Percentiles rank a stretch among this genome's conserved stretches.
These are phyloP conservation scores for Desmodesmus armatus DNA, from an alignment of 139 green algal genomes.

Conservation along the genomic window DNA sequence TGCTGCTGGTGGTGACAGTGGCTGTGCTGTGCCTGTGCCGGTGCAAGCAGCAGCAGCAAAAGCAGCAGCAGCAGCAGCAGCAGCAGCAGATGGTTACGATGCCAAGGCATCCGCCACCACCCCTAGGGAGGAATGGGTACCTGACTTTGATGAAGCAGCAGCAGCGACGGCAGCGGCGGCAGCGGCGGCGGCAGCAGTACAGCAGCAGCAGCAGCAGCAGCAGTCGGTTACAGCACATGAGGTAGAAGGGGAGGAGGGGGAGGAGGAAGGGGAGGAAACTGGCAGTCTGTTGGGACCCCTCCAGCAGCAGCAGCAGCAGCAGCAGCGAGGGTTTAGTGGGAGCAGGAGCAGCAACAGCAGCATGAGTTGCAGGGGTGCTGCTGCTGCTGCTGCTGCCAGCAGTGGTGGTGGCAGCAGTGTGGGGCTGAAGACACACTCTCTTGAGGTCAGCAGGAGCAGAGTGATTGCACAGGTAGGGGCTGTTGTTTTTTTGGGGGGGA, in stretches of 20 bases:
- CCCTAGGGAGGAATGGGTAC: slow-evolving; percentile 15
- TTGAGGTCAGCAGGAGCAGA: neutral
- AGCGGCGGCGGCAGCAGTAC: neutral
- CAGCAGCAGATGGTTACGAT: neutral
- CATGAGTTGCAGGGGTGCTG: neutral
- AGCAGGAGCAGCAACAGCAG: neutral
- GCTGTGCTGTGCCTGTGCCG: no score
- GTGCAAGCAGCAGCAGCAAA: no score
- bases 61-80: neutral
- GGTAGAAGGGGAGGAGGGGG: neutral
- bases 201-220: slow-evolving; percentile 4
- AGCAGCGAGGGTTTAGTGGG: neutral
- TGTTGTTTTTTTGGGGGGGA: neutral
- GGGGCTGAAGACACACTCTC: neutral
- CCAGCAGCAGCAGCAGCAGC: neutral
- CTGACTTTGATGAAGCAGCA: slow-evolving; percentile 12
- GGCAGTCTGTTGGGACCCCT: neutral
- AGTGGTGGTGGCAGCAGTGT: neutral
- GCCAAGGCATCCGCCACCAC: neutral
- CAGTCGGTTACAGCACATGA: neutral
- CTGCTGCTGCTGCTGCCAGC: slow-evolving; percentile 1
- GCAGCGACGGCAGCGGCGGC: slow-evolving; percentile 4
- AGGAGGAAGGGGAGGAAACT: neutral
- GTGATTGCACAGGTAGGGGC: neutral
- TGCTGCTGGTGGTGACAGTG: neutral